These are phyloP conservation scores for Tolypocladium capitatum DNA, from an alignment of 2,329 filamentous ascomycete species.

Conservation along the genomic window DNA sequence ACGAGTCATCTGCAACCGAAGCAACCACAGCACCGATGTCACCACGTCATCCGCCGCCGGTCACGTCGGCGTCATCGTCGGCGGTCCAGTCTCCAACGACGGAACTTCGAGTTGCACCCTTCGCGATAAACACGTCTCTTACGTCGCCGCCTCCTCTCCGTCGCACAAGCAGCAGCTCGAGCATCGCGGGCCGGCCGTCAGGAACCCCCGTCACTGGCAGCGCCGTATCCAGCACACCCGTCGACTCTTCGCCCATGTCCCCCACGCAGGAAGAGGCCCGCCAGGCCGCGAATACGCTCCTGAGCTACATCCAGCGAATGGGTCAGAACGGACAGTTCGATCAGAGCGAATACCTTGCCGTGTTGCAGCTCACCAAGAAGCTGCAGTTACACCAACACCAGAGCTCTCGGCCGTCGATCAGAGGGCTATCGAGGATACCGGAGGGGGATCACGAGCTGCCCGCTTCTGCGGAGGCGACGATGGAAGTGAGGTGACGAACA, in stretches of 20 bases:
- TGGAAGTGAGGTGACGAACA: conserved; percentile 15
- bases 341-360: conserved; percentile 61
- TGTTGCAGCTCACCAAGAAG: conserved; percentile 77
- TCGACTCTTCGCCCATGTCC: conserved; percentile 47
- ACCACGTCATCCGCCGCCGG: conserved; percentile 33
- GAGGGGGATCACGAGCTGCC: conserved; percentile 42
- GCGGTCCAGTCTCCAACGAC: conserved; percentile 38
- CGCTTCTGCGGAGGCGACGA: conserved; percentile 12
- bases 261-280: conserved; percentile 79
- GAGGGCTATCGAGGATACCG: conserved; percentile 40
- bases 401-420: conserved; percentile 21
- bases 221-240: conserved; percentile 12
- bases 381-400: conserved; percentile 52
- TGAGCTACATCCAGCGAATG: conserved; percentile 67
- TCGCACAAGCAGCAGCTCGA: conserved; percentile 21
- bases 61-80: conserved; percentile 34
- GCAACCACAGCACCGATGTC: conserved; percentile 29
- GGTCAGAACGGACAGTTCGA: conserved; percentile 55
- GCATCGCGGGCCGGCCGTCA: conserved; percentile 16
- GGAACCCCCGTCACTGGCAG: conserved; percentile 8
- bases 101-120: conserved; percentile 27
- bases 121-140: conserved; percentile 31
- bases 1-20: conserved; percentile 8
- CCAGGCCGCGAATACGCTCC: conserved; percentile 65
- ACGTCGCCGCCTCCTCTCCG: conserved; percentile 21